Evolutionary conservation across 306 rosid species (phyloP).

Genomic region (Glycine latifolia): DNA sequence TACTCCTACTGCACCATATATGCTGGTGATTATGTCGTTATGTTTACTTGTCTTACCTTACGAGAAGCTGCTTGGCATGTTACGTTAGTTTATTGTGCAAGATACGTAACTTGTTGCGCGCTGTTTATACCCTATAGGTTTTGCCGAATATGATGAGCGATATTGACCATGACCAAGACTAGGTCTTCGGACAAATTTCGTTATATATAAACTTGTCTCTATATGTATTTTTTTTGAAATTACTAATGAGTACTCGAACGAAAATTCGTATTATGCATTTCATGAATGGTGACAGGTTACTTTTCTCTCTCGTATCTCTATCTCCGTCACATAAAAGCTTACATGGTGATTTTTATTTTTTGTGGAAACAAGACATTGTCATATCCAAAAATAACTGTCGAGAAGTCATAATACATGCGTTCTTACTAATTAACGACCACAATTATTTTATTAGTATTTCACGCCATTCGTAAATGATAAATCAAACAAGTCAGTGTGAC

Average conservation of each 20-base stretch:
- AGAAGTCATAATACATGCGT: too few relatives aligned
- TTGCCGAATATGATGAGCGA: background rate
- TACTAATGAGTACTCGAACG: background rate
- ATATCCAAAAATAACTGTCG: too few relatives aligned
- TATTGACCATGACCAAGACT: conserved; percentile 25
- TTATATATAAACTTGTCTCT: background rate
- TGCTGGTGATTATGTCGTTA: background rate
- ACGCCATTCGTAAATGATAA: too few relatives aligned
- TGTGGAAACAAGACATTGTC: too few relatives aligned
- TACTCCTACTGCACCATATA: background rate
- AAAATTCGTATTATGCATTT: too few relatives aligned
- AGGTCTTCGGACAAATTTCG: background rate
- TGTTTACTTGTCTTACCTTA: conserved; percentile 1
- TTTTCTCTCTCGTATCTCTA: too few relatives aligned
- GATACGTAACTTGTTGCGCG: conserved; percentile 29
- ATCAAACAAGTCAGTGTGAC: background rate
- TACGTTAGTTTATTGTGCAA: background rate
- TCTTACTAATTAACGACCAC: too few relatives aligned
- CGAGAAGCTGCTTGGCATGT: background rate
- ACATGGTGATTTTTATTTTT: too few relatives aligned
- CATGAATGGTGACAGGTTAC: too few relatives aligned
- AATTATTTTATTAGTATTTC: too few relatives aligned
- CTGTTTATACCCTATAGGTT: background rate
- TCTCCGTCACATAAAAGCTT: too few relatives aligned
- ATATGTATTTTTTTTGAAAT: background rate